Evolutionary conservation across 139 green algal species (phyloP).

Genomic region (Trebouxia sp.): DNA sequence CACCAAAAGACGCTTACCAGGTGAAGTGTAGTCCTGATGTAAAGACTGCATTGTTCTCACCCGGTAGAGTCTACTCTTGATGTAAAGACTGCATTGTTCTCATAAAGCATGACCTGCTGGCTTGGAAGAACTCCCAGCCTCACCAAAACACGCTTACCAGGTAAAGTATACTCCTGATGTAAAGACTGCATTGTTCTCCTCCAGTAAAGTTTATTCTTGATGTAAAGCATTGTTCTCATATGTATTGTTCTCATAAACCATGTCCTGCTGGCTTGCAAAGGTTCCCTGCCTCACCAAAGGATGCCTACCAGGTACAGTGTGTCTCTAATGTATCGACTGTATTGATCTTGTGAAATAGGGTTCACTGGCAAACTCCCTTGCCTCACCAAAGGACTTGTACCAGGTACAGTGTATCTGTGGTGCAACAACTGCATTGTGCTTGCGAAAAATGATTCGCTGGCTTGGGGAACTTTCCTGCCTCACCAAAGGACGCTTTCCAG

Average conservation of each 20-base stretch:
- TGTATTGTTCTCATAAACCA: not conserved
- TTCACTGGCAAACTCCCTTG: not conserved
- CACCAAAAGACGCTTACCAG: not conserved
- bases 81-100: not conserved
- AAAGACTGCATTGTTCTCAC: not conserved
- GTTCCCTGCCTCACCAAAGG: conserved; percentile 8
- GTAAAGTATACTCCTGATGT: too few relatives aligned
- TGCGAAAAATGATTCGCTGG: not conserved
- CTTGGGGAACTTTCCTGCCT: conserved; percentile 5
- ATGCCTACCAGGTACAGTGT: not conserved
- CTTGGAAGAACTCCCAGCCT: conserved; percentile 2
- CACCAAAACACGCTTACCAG: not conserved
- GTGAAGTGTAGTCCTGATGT: not conserved
- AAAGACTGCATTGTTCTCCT: not conserved
- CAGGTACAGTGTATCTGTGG: not conserved
- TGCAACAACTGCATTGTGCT: not conserved
- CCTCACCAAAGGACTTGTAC: not conserved
- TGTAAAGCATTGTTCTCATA: not conserved
- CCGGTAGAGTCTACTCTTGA: not conserved
- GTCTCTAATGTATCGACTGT: not conserved
- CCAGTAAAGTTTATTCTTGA: not conserved
- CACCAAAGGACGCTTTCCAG: not conserved
- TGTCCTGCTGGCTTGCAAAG: not conserved
- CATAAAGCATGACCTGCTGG: not conserved
- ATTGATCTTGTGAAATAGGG: not conserved